These are phyloP conservation scores for Plectosphaerella plurivora DNA, from an alignment of 2,329 filamentous ascomycete genomes.

Conservation along the genomic window DNA sequence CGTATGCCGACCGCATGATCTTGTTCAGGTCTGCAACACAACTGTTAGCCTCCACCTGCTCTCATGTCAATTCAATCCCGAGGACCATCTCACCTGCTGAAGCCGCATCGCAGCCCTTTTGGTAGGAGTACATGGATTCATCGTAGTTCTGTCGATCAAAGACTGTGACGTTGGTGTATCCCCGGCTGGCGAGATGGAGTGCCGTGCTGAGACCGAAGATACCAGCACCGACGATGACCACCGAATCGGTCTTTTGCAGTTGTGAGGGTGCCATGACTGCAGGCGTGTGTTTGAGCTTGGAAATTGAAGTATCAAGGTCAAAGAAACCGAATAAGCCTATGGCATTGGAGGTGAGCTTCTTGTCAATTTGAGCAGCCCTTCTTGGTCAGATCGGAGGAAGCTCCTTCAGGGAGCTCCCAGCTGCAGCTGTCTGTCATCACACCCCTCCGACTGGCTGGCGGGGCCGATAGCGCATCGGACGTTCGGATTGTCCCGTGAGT, in stretches of 20 bases:
- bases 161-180: slow-evolving; percentile 41
- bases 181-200: slow-evolving; percentile 24
- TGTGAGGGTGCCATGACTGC: neutral
- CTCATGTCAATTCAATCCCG: neutral
- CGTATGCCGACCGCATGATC: slow-evolving; percentile 36
- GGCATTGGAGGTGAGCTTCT: neutral
- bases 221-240: slow-evolving; percentile 23
- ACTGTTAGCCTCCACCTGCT: neutral
- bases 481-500: too few species aligned
- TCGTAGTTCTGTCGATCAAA: slow-evolving; percentile 42
- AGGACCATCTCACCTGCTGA: slow-evolving; percentile 27
- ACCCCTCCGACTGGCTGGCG: too few species aligned
- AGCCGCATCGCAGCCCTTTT: slow-evolving; percentile 35
- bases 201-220: slow-evolving; percentile 24
- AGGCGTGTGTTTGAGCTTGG: too few species aligned
- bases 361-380: too few species aligned
- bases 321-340: neutral
- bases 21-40: slow-evolving; percentile 34
- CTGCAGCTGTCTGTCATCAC: too few species aligned
- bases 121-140: slow-evolving; percentile 32
- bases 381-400: too few species aligned
- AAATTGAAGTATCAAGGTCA: too few species aligned
- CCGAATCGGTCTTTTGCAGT: slow-evolving; percentile 9
- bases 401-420: too few species aligned
- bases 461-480: too few species aligned